phyloP scores from a whole-genome alignment of 345 rosid species.

The Odontarrhena argentea region DNA sequence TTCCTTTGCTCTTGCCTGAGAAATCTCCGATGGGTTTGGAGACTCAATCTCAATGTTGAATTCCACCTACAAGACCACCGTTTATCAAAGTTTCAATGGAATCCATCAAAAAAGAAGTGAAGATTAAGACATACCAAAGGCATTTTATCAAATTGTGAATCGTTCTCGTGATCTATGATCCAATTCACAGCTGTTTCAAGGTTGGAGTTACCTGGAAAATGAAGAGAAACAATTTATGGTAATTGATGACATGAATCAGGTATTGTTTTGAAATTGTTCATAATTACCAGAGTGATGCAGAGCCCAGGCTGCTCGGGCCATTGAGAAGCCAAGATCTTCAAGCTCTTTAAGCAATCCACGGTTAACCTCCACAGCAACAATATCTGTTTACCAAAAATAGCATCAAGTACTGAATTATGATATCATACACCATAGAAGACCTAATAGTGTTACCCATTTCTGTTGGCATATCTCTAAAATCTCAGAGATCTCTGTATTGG shows the following conservation, averaged over 20 bases:
- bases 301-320: conserved; percentile 58
- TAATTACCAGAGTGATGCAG: conserved; percentile 69
- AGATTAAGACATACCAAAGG: conserved; percentile 58
- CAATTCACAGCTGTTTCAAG: conserved; percentile 75
- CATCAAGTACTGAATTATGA: neutral
- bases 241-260: conserved; percentile 12
- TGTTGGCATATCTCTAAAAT: conserved; percentile 6
- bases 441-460: conserved; percentile 17
- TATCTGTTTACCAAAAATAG: conserved; percentile 36
- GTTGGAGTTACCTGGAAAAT: conserved; percentile 57
- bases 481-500: neutral
- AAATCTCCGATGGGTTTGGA: conserved; percentile 55
- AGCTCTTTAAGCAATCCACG: conserved; percentile 58
- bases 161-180: conserved; percentile 77
- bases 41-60: conserved; percentile 67
- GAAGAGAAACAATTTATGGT: neutral
- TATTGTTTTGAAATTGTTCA: neutral
- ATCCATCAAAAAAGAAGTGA: neutral
- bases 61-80: conserved; percentile 49
- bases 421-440: neutral
- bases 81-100: neutral
- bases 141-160: conserved; percentile 60
- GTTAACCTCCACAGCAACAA: conserved; percentile 53
- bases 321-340: conserved; percentile 71
- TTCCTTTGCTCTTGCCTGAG: conserved; percentile 54